Conservation (phyloP, 352 stramenopile genomes). For the Phytophthora pseudosyringae region DNA sequence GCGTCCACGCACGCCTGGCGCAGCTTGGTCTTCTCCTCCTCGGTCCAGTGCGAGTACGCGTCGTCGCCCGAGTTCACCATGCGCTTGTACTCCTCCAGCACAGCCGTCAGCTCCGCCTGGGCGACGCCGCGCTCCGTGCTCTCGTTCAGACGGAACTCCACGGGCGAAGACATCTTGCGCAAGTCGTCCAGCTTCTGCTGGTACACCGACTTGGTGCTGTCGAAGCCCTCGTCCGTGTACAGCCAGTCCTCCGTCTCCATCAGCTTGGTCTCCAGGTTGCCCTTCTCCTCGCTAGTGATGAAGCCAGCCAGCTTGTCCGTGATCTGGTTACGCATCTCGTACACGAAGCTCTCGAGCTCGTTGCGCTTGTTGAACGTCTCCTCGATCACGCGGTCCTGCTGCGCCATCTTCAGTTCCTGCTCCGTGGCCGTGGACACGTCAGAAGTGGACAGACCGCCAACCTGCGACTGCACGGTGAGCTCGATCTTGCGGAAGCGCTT, state of each 20-base stretch:
- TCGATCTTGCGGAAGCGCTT: slow-evolving; percentile 96
- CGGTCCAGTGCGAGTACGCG: slow-evolving; percentile 95
- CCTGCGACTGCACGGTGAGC: slow-evolving; percentile 71
- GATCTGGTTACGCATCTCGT: slow-evolving; percentile 98
- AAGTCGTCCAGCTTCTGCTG: slow-evolving; percentile 95
- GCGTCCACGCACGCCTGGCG: slow-evolving; percentile 89
- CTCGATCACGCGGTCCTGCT: slow-evolving; percentile 95
- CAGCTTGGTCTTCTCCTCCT: slow-evolving; percentile 95
- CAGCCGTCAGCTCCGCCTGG: slow-evolving; percentile 90
- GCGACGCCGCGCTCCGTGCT: slow-evolving; percentile 88
- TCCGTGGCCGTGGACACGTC: slow-evolving; percentile 82
- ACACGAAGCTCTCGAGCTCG: slow-evolving; percentile 99
- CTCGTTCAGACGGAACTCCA: slow-evolving; percentile 95
- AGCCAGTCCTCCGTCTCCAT: slow-evolving; percentile 97
- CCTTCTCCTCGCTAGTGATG: slow-evolving; percentile 91
- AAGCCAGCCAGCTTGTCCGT: slow-evolving; percentile 85
- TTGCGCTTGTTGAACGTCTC: slow-evolving; percentile 99
- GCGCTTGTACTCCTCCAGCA: slow-evolving; percentile 95
- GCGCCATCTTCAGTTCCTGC: slow-evolving; percentile 95
- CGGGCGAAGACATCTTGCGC: slow-evolving; percentile 91
- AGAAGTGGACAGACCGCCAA: slow-evolving; percentile 58
- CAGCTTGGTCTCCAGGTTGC: slow-evolving; percentile 88
- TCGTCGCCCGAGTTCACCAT: slow-evolving; percentile 95
- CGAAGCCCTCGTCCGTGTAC: slow-evolving; percentile 99
- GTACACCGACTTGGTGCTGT: slow-evolving; percentile 98